Evolutionary conservation across 805 yeast genomes (phyloP).

Genomic region (Sungouiella blattae): DNA sequence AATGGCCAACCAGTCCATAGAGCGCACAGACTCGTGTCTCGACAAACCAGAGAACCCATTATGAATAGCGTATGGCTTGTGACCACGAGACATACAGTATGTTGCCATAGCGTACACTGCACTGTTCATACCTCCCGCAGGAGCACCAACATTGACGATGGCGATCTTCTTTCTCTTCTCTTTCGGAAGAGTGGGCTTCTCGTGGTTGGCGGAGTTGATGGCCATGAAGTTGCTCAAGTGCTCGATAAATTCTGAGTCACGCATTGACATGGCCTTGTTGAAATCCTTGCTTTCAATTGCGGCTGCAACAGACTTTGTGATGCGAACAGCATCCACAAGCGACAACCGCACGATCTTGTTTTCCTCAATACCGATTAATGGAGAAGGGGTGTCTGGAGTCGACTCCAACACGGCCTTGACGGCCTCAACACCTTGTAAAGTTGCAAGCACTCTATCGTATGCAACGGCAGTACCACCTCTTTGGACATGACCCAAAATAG

Average conservation of each 20-base stretch:
- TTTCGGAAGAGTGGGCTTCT: slow-evolving; percentile 50
- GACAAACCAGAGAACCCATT: slow-evolving; percentile 74
- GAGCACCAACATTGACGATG: slow-evolving; percentile 74
- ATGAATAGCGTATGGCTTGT: slow-evolving; percentile 64
- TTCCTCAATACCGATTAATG: slow-evolving; percentile 86
- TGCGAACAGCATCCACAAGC: slow-evolving; percentile 82
- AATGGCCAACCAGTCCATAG: slow-evolving; percentile 64
- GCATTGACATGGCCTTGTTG: slow-evolving; percentile 77
- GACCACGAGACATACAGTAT: slow-evolving; percentile 74
- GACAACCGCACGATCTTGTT: slow-evolving; percentile 84
- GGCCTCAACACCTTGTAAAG: slow-evolving; percentile 97
- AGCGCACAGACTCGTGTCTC: slow-evolving; percentile 56
- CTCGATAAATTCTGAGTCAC: slow-evolving; percentile 87
- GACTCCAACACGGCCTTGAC: slow-evolving; percentile 86
- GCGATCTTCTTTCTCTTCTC: slow-evolving; percentile 59
- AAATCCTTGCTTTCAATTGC: slow-evolving; percentile 81
- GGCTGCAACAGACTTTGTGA: slow-evolving; percentile 85
- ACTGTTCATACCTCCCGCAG: slow-evolving; percentile 75
- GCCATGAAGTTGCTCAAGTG: slow-evolving; percentile 61
- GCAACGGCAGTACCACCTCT: slow-evolving; percentile 99
- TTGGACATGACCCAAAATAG: slow-evolving; percentile 96
- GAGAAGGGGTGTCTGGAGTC: slow-evolving; percentile 90
- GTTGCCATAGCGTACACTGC: slow-evolving; percentile 74
- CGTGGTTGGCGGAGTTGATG: slow-evolving; percentile 58
- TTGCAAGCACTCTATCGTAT: slow-evolving; percentile 84